Percentiles rank a stretch among this genome's conserved stretches.
These are phyloP conservation scores for Solanum medicagineum DNA, from an alignment of 257 asterid genomes.

Conservation along the genomic window DNA sequence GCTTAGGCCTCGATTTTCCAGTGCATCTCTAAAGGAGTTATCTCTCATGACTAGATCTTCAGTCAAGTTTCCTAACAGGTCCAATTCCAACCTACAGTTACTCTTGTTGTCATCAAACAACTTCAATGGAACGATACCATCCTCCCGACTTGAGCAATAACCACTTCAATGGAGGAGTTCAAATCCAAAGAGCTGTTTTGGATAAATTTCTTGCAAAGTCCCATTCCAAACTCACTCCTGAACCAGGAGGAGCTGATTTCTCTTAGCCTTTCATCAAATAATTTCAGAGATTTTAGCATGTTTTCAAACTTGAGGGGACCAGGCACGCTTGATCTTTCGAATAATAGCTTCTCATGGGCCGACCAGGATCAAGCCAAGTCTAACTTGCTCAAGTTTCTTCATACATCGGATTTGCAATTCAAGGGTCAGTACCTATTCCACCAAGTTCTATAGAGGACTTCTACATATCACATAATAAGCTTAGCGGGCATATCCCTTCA, in stretches of 20 bases:
- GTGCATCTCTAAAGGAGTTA: too few relatives aligned
- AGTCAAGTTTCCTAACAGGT: neutral
- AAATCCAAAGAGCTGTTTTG: neutral
- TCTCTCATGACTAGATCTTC: neutral
- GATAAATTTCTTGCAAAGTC: neutral
- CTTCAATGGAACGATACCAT: neutral
- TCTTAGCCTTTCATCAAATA: neutral
- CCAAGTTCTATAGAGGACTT: neutral
- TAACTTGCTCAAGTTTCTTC: neutral
- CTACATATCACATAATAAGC: neutral
- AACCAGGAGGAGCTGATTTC: neutral
- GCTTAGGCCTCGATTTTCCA: too few relatives aligned
- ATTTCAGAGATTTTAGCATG: neutral
- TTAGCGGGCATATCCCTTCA: neutral
- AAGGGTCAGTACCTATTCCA: neutral
- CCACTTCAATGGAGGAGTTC: neutral
- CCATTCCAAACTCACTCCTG: neutral
- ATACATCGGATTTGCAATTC: neutral
- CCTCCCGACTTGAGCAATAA: neutral
- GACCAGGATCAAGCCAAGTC: neutral
- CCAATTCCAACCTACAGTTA: neutral
- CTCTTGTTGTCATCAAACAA: neutral
- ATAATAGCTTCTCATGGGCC: neutral
- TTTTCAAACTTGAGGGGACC: neutral
- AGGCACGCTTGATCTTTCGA: neutral